Base-by-base conservation (phyloP, 345 rosid genomes). In the Eucalyptus dawsonii region DNA sequence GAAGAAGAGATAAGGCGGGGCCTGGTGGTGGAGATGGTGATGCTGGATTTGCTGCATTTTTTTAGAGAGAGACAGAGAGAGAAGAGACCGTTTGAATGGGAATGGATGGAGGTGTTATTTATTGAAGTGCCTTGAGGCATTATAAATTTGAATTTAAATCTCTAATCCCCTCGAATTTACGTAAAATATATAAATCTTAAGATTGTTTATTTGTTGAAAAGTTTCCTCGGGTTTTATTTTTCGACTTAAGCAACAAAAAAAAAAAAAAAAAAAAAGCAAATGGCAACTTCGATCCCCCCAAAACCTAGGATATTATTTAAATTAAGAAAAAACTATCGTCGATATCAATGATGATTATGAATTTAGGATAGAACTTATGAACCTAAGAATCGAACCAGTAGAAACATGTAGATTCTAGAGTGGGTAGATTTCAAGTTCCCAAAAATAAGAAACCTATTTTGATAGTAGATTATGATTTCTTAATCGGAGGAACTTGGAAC, bases 1-100 rank as follows among this genome's bases (percentile, higher is more conserved):
- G 88, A 95, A 86, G 92, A 92, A 91, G 88, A 89, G 89, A 11
- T 62, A 76, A 72, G 89, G 89, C 88, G 86, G 40, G 72, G 94
- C 91, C 80, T 92, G 67, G 95, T 42, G 93, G 94, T 90, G 87
- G 95, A 37, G 90, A 40, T 91, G 37, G 54, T 92, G 37, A 89
- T 92, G 97, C 42, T 95, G 95, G 90, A 94, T 87, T 93, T 91
- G 97, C 98, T 95, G 58, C 44, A 80, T 90, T 29, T 62, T 62
- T 67, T 11, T 1, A 8, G 13, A 19, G 13, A 53, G 29, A 14
- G 7, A 51, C 22, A 16, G 14, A 21, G n/a, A 44, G 9, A 42
- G 15, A 9, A 5, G 15, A 9, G 86, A 45, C 86, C 50, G 86
- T 83, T 83, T 24, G 56, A 53, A 53, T 53, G 56, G 56, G 10